Base-by-base conservation (phyloP, 2,329 filamentous ascomycete species). In the Colletotrichum paranaense region DNA sequence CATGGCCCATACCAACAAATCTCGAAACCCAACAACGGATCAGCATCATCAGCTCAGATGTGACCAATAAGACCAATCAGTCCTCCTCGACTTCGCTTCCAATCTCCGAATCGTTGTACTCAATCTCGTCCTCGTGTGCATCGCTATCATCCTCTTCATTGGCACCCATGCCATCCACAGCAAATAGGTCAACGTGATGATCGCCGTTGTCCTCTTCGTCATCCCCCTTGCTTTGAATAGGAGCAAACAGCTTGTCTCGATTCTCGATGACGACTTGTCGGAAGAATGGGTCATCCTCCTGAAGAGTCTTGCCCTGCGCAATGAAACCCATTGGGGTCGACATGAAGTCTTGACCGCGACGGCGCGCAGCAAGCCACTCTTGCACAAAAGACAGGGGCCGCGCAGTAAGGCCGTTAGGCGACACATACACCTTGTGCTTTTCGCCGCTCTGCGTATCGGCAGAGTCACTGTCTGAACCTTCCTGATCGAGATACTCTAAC, bases 311-410 rank as follows among this genome's bases (percentile, higher is more conserved):
- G 14, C 89, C 87, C 14, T 88, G 86, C 3, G 86, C 86, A 5
- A 91, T 68, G 76, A 87, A 88, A 0, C 89, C 89, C 85, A 92
- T 91, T 0, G 89, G 90, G 0, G 89, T 92, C 30, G 91, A 87
- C 16, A 85, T 77, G 64, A 91, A 86, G 71, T 92, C 89, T 68
- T 91, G 88, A 0, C 87, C 87, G 49, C 87, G 87, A 1, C 89
- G 86, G 1, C 87, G 84, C 0, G 89, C 72, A 0, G 86, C 81
- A 0, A 92, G 80, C 89, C 89, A 92, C 58, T 92, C 89, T 26
- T 88, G 84, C 0, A 92, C 76, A 76, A 90, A 90, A 0, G 78
- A 81, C 5, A 86, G 74, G 0, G 86, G 85, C 24, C 82, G 83
- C 0, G 68, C 49, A 1, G 83, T 82, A 19, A 84, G 75, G 6